Evolutionary conservation across 2,329 filamentous ascomycete species (phyloP).

Genomic region (Colletotrichum truncatum): DNA sequence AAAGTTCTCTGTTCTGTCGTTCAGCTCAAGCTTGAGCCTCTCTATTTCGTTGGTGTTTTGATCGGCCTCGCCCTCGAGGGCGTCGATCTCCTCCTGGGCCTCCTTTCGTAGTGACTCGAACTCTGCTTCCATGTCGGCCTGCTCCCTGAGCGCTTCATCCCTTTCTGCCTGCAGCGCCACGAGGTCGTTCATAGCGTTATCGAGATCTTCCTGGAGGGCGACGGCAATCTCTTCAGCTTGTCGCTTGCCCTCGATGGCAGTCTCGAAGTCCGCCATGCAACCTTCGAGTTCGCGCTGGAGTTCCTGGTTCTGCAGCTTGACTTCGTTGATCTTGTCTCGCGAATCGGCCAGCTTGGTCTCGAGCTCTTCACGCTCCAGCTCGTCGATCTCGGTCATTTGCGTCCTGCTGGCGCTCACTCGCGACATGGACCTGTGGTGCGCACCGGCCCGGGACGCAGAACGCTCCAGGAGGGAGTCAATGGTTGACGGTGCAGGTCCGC

Average conservation of each 20-base stretch:
- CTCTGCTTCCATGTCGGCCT: slow-evolving; percentile 66
- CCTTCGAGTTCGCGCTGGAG: slow-evolving; percentile 84
- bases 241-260: slow-evolving; percentile 70
- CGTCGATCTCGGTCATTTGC: slow-evolving; percentile 67
- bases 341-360: slow-evolving; percentile 86
- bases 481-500: slow-evolving; percentile 68
- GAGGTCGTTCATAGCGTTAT: slow-evolving; percentile 81
- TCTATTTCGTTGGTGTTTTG: slow-evolving; percentile 77
- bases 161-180: slow-evolving; percentile 83
- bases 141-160: slow-evolving; percentile 81
- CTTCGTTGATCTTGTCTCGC: slow-evolving; percentile 85
- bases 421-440: slow-evolving; percentile 76
- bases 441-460: slow-evolving; percentile 85
- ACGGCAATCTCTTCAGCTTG: slow-evolving; percentile 66
- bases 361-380: slow-evolving; percentile 84
- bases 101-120: slow-evolving; percentile 70
- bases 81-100: slow-evolving; percentile 73
- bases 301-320: slow-evolving; percentile 90
- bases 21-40: slow-evolving; percentile 75
- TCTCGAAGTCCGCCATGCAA: slow-evolving; percentile 82
- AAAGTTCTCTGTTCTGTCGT: slow-evolving; percentile 85
- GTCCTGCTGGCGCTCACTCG: slow-evolving; percentile 75
- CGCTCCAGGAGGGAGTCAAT: slow-evolving; percentile 93
- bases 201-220: slow-evolving; percentile 82
- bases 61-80: slow-evolving; percentile 76